Base-by-base conservation (phyloP, 257 asterid genomes). In the Solanum dulcamara region DNA sequence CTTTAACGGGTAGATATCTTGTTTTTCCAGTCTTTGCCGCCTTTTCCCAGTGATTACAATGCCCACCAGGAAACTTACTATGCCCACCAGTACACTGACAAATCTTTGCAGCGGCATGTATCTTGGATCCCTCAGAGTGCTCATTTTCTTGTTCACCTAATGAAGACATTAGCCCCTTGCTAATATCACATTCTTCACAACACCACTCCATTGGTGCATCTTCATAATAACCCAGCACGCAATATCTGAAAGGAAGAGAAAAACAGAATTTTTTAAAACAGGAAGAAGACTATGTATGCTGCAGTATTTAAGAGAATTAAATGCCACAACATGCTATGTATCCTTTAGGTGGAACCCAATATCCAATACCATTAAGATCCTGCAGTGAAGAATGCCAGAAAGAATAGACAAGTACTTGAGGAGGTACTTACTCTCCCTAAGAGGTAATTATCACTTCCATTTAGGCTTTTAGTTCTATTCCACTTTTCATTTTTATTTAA, bases 171-270 rank as follows among this genome's bases (percentile, higher is more conserved):
- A 60, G 32, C 42, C 70, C 75, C 59, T 83, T 59, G 57, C 70
- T 67, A 10, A 24, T 66, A 62, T 72, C 86, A 68, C 96, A 94
- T 53, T 86, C 91, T 53, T 88, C 89, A 83, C 98, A 94, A 15
- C 10, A 48, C 97, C 98, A 94, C 44, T 83, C 87, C 8, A 59
- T 55, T 28, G 84, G 77, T 10, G 30, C 46, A 44, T 81, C 74
- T 86, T 35, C 84, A 64, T 12, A 51, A 53, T 1, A 26, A 42
- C 51, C 66, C 81, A 79, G 70, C 92, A 89, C 86, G 88, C 98
- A 94, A 86, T 92, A 93, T 84, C 97, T 92, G 84, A 67, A 84
- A 87, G 51, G 55, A 86, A 37, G 66, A 81, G 62, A 57, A 85
- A 28, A 35, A 0, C 28, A 57, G 0, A 71, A 10, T 4, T 38